phyloP scores from a whole-genome alignment of 2,329 filamentous ascomycete genomes.

The Aspergillus sp. region DNA sequence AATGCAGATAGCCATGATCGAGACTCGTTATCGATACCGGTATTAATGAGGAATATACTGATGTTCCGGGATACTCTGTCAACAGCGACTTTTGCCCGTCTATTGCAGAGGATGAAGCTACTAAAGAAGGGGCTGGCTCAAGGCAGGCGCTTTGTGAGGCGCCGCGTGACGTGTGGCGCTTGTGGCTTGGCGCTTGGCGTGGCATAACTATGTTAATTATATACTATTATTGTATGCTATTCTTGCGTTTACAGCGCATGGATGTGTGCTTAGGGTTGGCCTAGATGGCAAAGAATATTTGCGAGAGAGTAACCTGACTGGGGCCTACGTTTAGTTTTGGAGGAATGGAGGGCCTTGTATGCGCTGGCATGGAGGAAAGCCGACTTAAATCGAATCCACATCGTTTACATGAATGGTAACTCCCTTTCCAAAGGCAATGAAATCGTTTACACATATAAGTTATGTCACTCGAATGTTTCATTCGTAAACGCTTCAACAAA shows the following conservation, averaged over 20 bases:
- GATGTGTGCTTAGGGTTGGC: not conserved
- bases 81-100: not conserved
- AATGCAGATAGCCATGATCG: conserved; percentile 37
- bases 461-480: not conserved
- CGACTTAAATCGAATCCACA: no score
- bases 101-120: not conserved
- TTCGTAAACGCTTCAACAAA: not conserved
- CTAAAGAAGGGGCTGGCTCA: conserved; percentile 9
- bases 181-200: conserved; percentile 29
- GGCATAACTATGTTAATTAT: not conserved
- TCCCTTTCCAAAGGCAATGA: no score
- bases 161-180: conserved; percentile 21
- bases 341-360: no score
- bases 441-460: no score
- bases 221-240: no score
- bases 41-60: no score
- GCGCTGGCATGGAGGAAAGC: no score
- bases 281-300: not conserved
- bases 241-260: no score
- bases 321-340: no score
- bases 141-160: conserved; percentile 20
- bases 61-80: no score
- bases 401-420: not conserved
- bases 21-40: not conserved
- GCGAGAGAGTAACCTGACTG: no score